Evolutionary conservation across 768 basidiomycete genomes (phyloP), one percentile per base, ranked within the genome.

Genomic region (Tephrocybe rancida): DNA sequence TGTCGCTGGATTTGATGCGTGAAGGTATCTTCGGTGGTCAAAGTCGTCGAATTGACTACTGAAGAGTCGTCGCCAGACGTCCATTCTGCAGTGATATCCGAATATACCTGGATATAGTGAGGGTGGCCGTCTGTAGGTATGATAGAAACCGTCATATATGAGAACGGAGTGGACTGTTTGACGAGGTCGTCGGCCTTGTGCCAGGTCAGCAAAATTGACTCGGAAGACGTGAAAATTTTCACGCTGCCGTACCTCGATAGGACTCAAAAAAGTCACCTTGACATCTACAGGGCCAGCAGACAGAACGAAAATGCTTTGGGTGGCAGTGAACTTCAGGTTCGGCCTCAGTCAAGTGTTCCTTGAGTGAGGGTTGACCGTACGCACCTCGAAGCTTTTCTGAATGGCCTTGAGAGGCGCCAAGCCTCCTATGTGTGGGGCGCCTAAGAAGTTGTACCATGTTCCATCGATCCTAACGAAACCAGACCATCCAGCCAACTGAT

Each of bases 401-500:
- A 72, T 71, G 0, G 85, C 85, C 61, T 75, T 82, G 5, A 60
- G 62, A 50, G 76, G 73, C 2, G 70, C 67, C 14, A 74, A 67
- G 1, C 69, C 74, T 1, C 80, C 62, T 11, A 84, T 82, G 39
- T 57, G 63, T 6, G 85, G 78, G 13, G 67, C 67, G 22, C 86
- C 86, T 3, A 87, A 65, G 64, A 85, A 84, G 50, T 67, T 79
- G 67, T 84, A 87, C 3, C 79, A 56, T 5, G 65, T 69, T 6
- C 77, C 79, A 55, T 87, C 85, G 5, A 87, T 82, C 58, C 76
- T 83, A 57, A 82, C 72, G 48, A 82, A 84, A 1, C 84, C 85
- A 10, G 84, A 80, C 85, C 86, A 88, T 10, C 84, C 84, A 41
- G 84, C 64, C 48, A 75, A 80, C 85, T 86, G 47, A n/a, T n/a